phyloP scores from a whole-genome alignment of 2,329 filamentous ascomycete species.

The Fusarium longipes region DNA sequence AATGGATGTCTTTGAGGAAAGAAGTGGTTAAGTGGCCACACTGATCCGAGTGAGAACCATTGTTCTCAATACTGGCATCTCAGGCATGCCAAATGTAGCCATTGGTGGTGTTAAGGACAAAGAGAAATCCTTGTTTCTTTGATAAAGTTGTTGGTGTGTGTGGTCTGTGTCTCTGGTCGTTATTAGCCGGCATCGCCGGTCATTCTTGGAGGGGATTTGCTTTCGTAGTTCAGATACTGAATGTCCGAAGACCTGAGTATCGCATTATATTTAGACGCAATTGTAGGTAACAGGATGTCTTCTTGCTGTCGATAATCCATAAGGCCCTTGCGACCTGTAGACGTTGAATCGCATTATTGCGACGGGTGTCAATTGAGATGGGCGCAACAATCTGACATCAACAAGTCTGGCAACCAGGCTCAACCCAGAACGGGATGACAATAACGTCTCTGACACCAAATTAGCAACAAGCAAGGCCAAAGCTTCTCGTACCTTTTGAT shows the following conservation, averaged over 20 bases:
- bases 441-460: constrained; percentile 28
- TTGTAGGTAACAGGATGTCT: accelerated
- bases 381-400: too few relatives aligned
- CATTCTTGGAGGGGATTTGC: not conserved
- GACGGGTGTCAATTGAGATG: not conserved
- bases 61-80: constrained; percentile 17
- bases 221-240: not conserved
- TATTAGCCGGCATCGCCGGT: constrained; percentile 13
- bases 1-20: not conserved
- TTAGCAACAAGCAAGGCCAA: constrained; percentile 19
- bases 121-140: constrained; percentile 19
- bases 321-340: too few relatives aligned
- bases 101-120: constrained; percentile 22
- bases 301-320: accelerated
- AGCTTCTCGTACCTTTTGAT: not conserved
- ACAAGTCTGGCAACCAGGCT: not conserved
- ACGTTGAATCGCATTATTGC: not conserved
- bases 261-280: not conserved
- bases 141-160: constrained; percentile 6
- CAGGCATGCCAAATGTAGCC: constrained; percentile 5
- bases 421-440: constrained; percentile 27
- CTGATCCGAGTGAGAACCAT: constrained; percentile 15
- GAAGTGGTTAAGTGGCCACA: constrained; percentile 1
- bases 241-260: not conserved
- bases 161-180: constrained; percentile 23